These are phyloP conservation scores for Lasiosphaeriaceae sp. DNA, from an alignment of 495 filamentous ascomycete species.

Conservation along the genomic window DNA sequence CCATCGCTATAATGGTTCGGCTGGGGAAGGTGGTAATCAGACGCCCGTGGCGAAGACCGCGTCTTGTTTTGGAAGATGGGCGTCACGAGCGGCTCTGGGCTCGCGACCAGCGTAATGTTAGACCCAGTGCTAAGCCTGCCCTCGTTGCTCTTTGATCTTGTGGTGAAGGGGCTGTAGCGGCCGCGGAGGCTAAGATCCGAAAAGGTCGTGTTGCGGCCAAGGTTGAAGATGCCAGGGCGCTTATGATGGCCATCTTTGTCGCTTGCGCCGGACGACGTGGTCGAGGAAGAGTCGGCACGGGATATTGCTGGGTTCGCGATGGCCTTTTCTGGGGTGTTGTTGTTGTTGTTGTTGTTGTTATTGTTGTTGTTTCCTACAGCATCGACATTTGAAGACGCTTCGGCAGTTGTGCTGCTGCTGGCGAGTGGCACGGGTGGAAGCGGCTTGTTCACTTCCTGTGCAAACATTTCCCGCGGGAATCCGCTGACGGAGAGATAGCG, in stretches of 20 bases:
- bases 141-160: background rate
- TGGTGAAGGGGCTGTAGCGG: background rate
- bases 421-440: background rate
- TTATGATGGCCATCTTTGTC: background rate
- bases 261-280: background rate
- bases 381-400: no score
- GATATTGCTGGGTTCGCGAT: background rate
- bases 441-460: background rate
- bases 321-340: no score
- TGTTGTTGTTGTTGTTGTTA: no score
- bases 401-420: background rate
- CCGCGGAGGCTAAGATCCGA: background rate
- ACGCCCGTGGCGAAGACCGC: no score
- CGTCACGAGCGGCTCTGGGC: background rate
- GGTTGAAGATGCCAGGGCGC: background rate
- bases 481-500: constrained; percentile 31
- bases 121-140: background rate
- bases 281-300: background rate
- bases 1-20: no score
- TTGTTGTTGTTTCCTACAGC: no score
- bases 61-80: background rate
- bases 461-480: constrained; percentile 27
- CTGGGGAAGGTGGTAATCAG: no score
- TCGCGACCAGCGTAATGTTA: background rate
- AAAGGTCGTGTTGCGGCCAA: background rate